phyloP scores from a whole-genome alignment of 345 rosid species.

The Melaleuca quinquenervia region DNA sequence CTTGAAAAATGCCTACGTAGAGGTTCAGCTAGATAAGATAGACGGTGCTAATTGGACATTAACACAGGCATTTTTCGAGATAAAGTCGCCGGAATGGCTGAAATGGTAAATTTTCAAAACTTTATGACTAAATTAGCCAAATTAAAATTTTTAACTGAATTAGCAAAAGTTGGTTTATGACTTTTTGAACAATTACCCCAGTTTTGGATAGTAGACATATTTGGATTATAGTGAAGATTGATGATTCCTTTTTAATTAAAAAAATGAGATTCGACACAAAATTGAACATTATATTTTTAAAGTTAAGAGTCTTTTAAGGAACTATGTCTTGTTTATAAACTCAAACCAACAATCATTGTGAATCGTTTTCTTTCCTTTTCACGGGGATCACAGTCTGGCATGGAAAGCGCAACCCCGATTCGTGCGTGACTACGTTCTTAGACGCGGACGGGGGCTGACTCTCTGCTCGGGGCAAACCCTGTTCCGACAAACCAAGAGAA shows the following conservation, averaged over 20 bases:
- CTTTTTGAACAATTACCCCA: too few relatives aligned
- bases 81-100: too few relatives aligned
- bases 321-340: background rate
- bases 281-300: background rate
- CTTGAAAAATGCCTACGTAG: too few relatives aligned
- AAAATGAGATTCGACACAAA: background rate
- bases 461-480: background rate
- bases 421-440: background rate
- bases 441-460: background rate
- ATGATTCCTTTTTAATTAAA: background rate
- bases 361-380: background rate
- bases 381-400: background rate
- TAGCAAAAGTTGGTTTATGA: too few relatives aligned
- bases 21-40: too few relatives aligned
- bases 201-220: background rate
- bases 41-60: too few relatives aligned
- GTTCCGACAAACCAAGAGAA: background rate
- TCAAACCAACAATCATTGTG: background rate
- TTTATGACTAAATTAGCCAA: too few relatives aligned
- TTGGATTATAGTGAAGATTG: background rate
- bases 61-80: too few relatives aligned
- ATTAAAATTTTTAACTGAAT: too few relatives aligned
- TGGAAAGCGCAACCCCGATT: background rate
- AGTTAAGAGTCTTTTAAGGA: background rate
- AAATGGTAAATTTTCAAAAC: too few relatives aligned